Percentiles rank a stretch among this genome's conserved stretches.
These are phyloP conservation scores for Bipolaris bicolor DNA, from an alignment of 2,329 filamentous ascomycete species.

Conservation along the genomic window DNA sequence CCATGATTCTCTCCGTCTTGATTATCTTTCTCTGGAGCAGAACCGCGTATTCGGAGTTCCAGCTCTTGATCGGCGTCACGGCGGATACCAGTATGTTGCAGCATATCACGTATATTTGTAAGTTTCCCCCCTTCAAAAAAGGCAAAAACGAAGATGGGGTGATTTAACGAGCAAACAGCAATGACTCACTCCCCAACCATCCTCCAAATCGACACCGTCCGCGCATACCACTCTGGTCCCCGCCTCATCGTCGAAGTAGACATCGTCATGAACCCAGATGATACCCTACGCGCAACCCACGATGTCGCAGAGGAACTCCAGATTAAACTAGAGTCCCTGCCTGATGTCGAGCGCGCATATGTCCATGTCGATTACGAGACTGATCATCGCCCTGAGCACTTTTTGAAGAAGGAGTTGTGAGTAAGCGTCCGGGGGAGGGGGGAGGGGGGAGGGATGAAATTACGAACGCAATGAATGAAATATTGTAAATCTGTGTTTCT, in stretches of 20 bases:
- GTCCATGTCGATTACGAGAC: slow-evolving; percentile 98
- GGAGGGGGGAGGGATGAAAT: too few species aligned
- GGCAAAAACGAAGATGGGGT: too few species aligned
- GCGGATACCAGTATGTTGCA: slow-evolving; percentile 86
- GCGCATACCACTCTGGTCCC: slow-evolving; percentile 88
- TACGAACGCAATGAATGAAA: too few species aligned
- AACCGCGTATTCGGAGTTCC: slow-evolving; percentile 87
- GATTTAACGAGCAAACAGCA: too few species aligned
- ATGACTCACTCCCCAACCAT: slow-evolving; percentile 86
- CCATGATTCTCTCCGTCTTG: slow-evolving; percentile 78
- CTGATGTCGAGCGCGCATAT: slow-evolving; percentile 90
- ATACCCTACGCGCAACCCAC: slow-evolving; percentile 78
- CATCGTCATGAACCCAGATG: slow-evolving; percentile 84
- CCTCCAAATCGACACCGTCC: slow-evolving; percentile 88
- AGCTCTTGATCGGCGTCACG: slow-evolving; percentile 87
- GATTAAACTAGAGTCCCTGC: slow-evolving; percentile 89
- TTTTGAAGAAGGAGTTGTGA: slow-evolving; percentile 67
- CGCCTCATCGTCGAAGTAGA: slow-evolving; percentile 94
- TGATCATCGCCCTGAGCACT: slow-evolving; percentile 89
- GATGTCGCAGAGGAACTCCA: slow-evolving; percentile 94
- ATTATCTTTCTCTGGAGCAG: slow-evolving; percentile 82
- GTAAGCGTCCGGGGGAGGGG: too few species aligned
- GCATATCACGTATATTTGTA: slow-evolving; percentile 91
- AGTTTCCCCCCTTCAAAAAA: slow-evolving; percentile 25
- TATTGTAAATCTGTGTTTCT: too few species aligned